Evolutionary conservation across 2,329 filamentous ascomycete genomes (phyloP), one percentile per base, ranked within the genome.

Genomic region (Diaporthe destruens): DNA sequence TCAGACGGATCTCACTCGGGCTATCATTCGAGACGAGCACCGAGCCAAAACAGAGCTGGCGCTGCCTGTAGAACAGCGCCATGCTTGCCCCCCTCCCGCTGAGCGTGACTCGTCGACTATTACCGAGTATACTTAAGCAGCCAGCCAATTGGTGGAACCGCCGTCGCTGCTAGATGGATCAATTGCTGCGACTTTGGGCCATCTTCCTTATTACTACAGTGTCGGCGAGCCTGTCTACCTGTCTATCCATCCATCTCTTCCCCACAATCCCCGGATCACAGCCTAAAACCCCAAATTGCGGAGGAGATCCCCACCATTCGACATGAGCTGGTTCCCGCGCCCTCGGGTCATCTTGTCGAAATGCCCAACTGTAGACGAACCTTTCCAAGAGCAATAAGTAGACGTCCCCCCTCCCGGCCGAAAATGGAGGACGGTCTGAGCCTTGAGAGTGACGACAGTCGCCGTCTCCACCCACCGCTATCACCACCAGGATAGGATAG

Each of bases 71-170:
- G 12, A 42, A 18, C 42, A 51, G 39, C 67, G 59, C 9, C 25
- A 55, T 49, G 3, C 11, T n/a, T 49, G 16, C 39, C 39, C 61
- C 47, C 39, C 53, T 36, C 39, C 61, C 47, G 32, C 53, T 36
- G 47, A 39, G 55, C 55, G 36, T 51, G 55, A 59, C 44, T 56
- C 54, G 54, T 54, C 54, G 63, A 44, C 42, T 12, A 29, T 42
- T 39, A 59, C 25, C 36, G 29, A 29, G 29, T 29, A 29, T 29
- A n/a, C 20, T 39, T 20, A 44, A 25, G 36, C 25, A 23, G n/a
- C 61, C 25, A 23, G n/a, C 61, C 69, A 32, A 73, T 73, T 73
- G 72, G 72, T 72, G 72, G 72, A 73, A 56, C 71, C n/a, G 8
- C 51, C 29, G 42, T 57, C 66, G 36, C 55, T 32, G 42, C 42